Conservation (phyloP, 805 yeast species). For the Sugiyamaella mastotermitis region DNA sequence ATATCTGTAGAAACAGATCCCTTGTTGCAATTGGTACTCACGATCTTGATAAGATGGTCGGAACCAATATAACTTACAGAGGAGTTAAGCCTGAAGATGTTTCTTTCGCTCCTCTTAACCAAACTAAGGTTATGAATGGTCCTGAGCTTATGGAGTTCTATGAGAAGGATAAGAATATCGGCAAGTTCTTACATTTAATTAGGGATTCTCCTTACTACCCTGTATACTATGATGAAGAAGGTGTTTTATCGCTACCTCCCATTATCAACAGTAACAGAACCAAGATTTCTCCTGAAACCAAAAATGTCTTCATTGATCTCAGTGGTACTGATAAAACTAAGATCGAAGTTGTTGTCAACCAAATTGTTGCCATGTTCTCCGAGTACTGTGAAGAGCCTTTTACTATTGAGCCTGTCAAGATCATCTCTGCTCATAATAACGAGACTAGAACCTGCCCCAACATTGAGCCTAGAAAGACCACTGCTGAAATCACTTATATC, state of each 20-base stretch:
- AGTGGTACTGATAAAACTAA: conserved; percentile 96
- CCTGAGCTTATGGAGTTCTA: conserved; percentile 80
- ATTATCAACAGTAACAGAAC: conserved; percentile 89
- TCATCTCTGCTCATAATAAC: conserved; percentile 74
- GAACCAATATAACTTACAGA: conserved; percentile 76
- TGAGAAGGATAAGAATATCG: conserved; percentile 83
- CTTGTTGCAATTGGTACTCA: conserved; percentile 99
- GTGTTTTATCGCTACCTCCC: conserved; percentile 92
- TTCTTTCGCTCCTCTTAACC: conserved; percentile 43
- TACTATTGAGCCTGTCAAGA: conserved; percentile 83
- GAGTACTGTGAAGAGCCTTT: conserved; percentile 68
- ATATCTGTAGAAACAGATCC: conserved; percentile 94
- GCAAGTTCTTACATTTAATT: conserved; percentile 83
- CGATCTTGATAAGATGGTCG: conserved; percentile 72
- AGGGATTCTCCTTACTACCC: conserved; percentile 87
- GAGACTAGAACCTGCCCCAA: conserved; percentile 74
- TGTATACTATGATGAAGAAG: conserved; percentile 72
- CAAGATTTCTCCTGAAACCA: conserved; percentile 79
- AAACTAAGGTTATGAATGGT: conserved; percentile 54
- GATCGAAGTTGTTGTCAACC: conserved; percentile 86
- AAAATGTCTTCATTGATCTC: conserved; percentile 83
- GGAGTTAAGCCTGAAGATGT: conserved; percentile 76
- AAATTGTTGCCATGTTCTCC: conserved; percentile 92
- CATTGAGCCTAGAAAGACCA: conserved; percentile 57
- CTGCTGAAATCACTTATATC: conserved; percentile 76